Evolutionary conservation across 2,329 filamentous ascomycete species (phyloP).

Genomic region (Cladosporium phlei): DNA sequence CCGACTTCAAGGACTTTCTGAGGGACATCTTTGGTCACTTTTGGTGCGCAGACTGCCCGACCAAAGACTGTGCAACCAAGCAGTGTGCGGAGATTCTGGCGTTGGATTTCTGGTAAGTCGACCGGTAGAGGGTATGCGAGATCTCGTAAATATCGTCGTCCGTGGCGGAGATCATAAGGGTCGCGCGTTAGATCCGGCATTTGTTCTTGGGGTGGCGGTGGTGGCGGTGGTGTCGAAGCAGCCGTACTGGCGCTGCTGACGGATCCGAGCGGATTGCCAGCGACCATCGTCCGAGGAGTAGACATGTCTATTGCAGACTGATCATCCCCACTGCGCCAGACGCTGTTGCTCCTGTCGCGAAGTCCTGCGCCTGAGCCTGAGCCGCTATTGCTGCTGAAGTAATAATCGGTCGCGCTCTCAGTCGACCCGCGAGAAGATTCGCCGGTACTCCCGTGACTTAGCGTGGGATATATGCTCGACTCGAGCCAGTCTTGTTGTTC

Average conservation of each 20-base stretch:
- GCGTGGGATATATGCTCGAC: not conserved
- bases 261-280: not conserved
- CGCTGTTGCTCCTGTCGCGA: not conserved
- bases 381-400: conserved; percentile 11
- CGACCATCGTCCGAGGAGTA: conserved; percentile 3
- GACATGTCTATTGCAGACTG: conserved; percentile 4
- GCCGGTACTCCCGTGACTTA: not conserved
- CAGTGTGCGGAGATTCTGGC: conserved; percentile 79
- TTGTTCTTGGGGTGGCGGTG: not conserved
- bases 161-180: conserved; percentile 59
- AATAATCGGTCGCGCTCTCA: conserved; percentile 11
- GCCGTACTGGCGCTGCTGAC: conserved; percentile 5
- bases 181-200: conserved; percentile 2
- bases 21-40: conserved; percentile 62
- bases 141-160: conserved; percentile 78
- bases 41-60: conserved; percentile 69
- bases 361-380: no score
- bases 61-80: conserved; percentile 78
- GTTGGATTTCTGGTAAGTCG: conserved; percentile 80
- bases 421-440: conserved; percentile 5
- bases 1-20: conserved; percentile 77
- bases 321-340: conserved; percentile 10
- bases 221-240: conserved; percentile 1
- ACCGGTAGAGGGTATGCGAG: conserved; percentile 80
- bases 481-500: conserved; percentile 12